Evolutionary conservation across 306 rosid species (phyloP).

Genomic region (Medicago lupulina): DNA sequence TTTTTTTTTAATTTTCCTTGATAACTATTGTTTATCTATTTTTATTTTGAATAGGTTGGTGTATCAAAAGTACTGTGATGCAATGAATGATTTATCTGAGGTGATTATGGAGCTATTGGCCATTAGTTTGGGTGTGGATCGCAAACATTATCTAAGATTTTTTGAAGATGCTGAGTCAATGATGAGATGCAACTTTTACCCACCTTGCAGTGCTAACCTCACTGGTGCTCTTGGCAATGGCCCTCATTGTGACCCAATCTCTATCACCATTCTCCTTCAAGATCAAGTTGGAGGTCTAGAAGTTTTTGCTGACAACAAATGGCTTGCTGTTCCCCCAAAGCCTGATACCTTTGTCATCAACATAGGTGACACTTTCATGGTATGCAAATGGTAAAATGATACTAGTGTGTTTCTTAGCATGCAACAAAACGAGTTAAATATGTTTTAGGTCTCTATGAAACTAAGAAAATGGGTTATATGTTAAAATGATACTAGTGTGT

Average conservation of each 20-base stretch:
- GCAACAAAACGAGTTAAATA: no score
- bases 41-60: constrained; percentile 38
- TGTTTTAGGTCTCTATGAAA: no score
- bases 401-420: not conserved
- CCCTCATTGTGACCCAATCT: constrained; percentile 75
- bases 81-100: constrained; percentile 50
- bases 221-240: constrained; percentile 61
- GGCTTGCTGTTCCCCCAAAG: constrained; percentile 63
- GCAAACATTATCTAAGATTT: constrained; percentile 41
- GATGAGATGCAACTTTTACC: constrained; percentile 73
- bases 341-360: constrained; percentile 57
- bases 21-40: not conserved
- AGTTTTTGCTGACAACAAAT: constrained; percentile 56
- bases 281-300: constrained; percentile 74
- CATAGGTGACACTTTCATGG: constrained; percentile 78
- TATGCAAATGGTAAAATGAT: constrained; percentile 7
- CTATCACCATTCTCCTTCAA: constrained; percentile 72
- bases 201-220: constrained; percentile 53
- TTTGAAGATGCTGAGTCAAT: constrained; percentile 62
- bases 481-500: not conserved
- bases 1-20: not conserved
- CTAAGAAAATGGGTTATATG: no score
- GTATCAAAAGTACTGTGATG: constrained; percentile 64
- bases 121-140: constrained; percentile 61
- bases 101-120: constrained; percentile 65